A percentile compares a stretch with the other conserved stretches of the same genome.
Evolutionary conservation across 1,139 yeast species (phyloP).

Genomic region (Geotrichum aggregatum): DNA sequence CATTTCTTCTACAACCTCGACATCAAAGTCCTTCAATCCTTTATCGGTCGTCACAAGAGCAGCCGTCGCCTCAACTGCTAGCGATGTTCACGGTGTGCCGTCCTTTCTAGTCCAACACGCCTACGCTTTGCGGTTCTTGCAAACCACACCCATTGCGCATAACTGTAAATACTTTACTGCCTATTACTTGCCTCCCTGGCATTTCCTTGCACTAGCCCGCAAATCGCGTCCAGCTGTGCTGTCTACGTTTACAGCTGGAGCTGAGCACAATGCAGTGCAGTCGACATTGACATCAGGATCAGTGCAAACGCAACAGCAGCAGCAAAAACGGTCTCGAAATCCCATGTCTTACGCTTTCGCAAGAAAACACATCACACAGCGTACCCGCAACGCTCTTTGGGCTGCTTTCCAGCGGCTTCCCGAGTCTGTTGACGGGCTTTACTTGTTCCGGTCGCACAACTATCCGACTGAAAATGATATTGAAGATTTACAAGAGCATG

Average conservation of each 20-base stretch:
- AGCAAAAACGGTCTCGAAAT: slow-evolving; percentile 29
- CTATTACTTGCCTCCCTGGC: slow-evolving; percentile 46
- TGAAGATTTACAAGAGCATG: slow-evolving; percentile 32
- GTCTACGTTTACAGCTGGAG: slow-evolving; percentile 28
- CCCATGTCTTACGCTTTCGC: slow-evolving; percentile 44
- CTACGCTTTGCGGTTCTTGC: slow-evolving; percentile 23
- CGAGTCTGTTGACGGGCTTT: slow-evolving; percentile 47
- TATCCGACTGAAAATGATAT: slow-evolving; percentile 28
- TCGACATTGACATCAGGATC: slow-evolving; percentile 14
- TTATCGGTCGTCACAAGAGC: slow-evolving; percentile 24
- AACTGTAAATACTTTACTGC: slow-evolving; percentile 24
- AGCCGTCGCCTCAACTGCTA: slow-evolving; percentile 21
- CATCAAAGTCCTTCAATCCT: too few relatives aligned
- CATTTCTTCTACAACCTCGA: slow-evolving; percentile 9
- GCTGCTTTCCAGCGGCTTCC: slow-evolving; percentile 31
- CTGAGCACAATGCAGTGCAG: slow-evolving; percentile 34
- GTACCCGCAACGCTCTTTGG: slow-evolving; percentile 39
- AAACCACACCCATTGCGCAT: slow-evolving; percentile 24
- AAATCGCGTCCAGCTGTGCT: slow-evolving; percentile 49
- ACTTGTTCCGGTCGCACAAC: slow-evolving; percentile 40
- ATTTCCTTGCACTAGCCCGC: slow-evolving; percentile 45
- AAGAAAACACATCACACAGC: slow-evolving; percentile 43
- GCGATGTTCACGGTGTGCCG: slow-evolving; percentile 32
- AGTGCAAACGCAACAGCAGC: neutral
- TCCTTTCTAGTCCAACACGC: slow-evolving; percentile 25